These are phyloP conservation scores for Kodamaea kakaduensis DNA, from an alignment of 805 yeast genomes.

Conservation along the genomic window DNA sequence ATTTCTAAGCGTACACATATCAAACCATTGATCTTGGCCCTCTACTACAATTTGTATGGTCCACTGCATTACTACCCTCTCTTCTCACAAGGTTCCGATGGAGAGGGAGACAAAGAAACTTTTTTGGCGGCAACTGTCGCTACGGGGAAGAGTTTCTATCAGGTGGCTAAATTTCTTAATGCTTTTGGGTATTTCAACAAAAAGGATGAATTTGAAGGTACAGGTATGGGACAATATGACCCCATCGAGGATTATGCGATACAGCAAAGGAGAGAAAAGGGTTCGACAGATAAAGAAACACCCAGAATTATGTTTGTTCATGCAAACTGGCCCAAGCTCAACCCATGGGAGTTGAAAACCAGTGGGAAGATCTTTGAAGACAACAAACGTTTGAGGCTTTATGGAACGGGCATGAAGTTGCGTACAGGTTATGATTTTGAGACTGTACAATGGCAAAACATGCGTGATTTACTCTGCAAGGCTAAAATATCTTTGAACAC, in stretches of 20 bases:
- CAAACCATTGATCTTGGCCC: conserved; percentile 34
- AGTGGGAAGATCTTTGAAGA: conserved; percentile 39
- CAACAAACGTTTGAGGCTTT: conserved; percentile 50
- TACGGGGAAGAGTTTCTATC: conserved; percentile 46
- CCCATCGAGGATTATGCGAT: conserved; percentile 54
- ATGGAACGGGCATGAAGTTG: conserved; percentile 52
- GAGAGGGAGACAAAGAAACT: conserved; percentile 84
- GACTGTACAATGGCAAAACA: conserved; percentile 53
- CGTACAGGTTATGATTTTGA: conserved; percentile 57
- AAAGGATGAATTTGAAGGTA: conserved; percentile 49
- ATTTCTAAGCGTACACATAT: conserved; percentile 36
- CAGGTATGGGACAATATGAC: conserved; percentile 74
- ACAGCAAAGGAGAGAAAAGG: conserved; percentile 10
- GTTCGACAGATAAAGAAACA: conserved; percentile 13
- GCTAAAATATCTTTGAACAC: conserved; percentile 41
- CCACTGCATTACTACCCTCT: conserved; percentile 40
- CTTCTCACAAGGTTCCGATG: conserved; percentile 46
- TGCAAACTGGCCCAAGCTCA: conserved; percentile 63
- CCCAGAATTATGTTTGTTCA: conserved; percentile 51
- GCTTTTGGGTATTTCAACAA: conserved; percentile 47
- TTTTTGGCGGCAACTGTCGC: conserved; percentile 65
- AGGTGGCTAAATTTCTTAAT: conserved; percentile 47
- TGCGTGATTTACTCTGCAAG: conserved; percentile 54
- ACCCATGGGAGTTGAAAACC: conserved; percentile 52
- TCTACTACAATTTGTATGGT: conserved; percentile 41